Evolutionary conservation across 176 grass and related monocot genomes (phyloP), one percentile per base, ranked within the genome.

Genomic region (barley (Hordeum vulgare)): DNA sequence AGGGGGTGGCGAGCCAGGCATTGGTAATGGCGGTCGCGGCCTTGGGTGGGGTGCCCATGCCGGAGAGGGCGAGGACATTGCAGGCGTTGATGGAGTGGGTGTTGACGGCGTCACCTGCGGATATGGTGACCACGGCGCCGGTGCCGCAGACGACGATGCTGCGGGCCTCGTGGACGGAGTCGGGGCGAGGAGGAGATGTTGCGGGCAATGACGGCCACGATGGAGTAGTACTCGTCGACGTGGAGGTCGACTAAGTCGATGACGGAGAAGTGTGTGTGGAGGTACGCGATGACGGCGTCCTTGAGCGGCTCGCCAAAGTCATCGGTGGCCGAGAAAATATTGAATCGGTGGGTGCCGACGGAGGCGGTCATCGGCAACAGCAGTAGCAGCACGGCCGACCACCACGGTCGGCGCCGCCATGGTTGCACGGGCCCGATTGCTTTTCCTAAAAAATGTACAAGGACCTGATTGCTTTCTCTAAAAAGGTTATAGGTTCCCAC

Each of bases 11-110:
- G 47, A 97, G 90, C 95, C 95, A 97, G 78, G 95, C 61, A 18
- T 89, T 86, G 27, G 88, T 61, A 21, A 98, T 94, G 56, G 61
- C 36, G 21, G 86, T 58, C 2, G 90, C 92, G 53, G 89, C 67
- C 40, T 84, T 80, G 28, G 88, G 88, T 62, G 86, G 34, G 57
- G 90, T 97, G 70, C 87, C 62, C 41, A 58, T 59, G 54, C 92
- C 92, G 68, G 95, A 94, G 61, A 97, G 78, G 8, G 95, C 59
- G 76, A 98, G 95, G 28, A 98, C 88, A 79, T 98, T 98, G 86
- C 95, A 98, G 60, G 92, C 80, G 92, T 88, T 98, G 90, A 98
- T 98, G 69, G 95, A 98, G 31, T 90, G 88, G 20, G 95, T 86
- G 86, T 98, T 98, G 71, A 79, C 69, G n/a, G 88, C 95, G 60